Conservation (phyloP, 345 rosid genomes). For the Abelmoschus esculentus region DNA sequence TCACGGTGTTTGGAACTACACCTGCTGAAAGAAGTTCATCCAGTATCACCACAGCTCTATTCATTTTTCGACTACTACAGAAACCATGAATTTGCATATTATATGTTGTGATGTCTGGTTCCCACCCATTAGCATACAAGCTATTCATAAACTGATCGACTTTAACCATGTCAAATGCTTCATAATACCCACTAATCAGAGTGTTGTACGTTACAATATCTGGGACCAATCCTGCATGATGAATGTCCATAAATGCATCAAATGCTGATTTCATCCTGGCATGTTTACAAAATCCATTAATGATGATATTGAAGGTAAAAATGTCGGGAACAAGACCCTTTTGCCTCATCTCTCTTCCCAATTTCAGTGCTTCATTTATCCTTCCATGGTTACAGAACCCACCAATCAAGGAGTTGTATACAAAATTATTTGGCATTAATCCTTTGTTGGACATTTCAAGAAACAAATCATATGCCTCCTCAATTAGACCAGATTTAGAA, state of each 20-base stretch:
- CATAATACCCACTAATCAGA: conserved; percentile 52
- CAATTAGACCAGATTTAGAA: conserved; percentile 46
- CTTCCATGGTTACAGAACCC: conserved; percentile 55
- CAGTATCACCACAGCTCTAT: conserved; percentile 44
- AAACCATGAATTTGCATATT: conserved; percentile 50
- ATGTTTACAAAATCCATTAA: conserved; percentile 52
- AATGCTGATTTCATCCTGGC: conserved; percentile 46
- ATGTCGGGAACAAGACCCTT: conserved; percentile 55
- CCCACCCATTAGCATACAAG: conserved; percentile 43
- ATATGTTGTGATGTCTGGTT: conserved; percentile 61
- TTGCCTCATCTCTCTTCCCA: conserved; percentile 53
- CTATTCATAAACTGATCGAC: conserved; percentile 38
- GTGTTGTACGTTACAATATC: conserved; percentile 71
- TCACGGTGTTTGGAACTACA: conserved; percentile 50
- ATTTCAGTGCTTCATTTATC: conserved; percentile 39
- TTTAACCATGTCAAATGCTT: conserved; percentile 39
- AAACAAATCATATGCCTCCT: conserved; percentile 47
- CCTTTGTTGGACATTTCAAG: conserved; percentile 51
- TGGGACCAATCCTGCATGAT: conserved; percentile 38
- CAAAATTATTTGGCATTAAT: conserved; percentile 52
- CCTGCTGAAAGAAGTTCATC: conserved; percentile 52
- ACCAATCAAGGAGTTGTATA: conserved; percentile 53
- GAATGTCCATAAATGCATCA: conserved; percentile 37
- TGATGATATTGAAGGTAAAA: conserved; percentile 52
- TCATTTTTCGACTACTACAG: conserved; percentile 35